Evolutionary conservation across 306 rosid species (phyloP), one percentile per base, ranked within the genome.

Genomic region (Ormosia semicastrata): DNA sequence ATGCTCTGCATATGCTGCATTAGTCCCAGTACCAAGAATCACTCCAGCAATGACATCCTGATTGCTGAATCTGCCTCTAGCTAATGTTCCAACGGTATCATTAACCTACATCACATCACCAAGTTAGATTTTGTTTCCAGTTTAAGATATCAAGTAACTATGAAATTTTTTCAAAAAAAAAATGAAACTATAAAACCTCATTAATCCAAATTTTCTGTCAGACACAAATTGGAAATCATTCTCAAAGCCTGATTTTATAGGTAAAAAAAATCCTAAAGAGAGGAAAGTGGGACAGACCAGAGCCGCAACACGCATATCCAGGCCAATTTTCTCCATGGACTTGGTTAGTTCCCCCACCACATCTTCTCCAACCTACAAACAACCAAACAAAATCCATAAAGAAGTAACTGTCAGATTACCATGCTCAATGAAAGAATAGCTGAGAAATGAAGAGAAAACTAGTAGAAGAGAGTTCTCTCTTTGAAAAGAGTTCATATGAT

Each of bases 21-120:
- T 96, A 80, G 99, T 96, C 82, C 99, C 99, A 12, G 99, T 96
- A 77, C 99, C 99, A 79, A 96, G 88, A 86, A 96, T 96, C 81
- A 94, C 94, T 59, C 97, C 97, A 60, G 95, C 98, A 81, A 92
- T 44, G 50, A 92, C 99, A 92, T 92, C 92, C 13, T 60, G 93
- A 79, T 92, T 81, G 79, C 84, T 32, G 86, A 87, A 96, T 84
- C 94, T 88, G 63, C 92, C 99, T 71, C 92, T 93, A 68, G 99
- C 99, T 80, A 96, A 82, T 14, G 99, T 96, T 74, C 99, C 99
- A 69, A 96, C 89, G 8, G 99, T 91, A 83, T 96, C 99, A 87
- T 96, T 96, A 53, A 96, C 94, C 99, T 96, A 90, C 82, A 88
- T 73, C 73, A 49, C 40, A 73, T 57, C 54, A 60, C 72, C 59